A percentile compares a stretch with the other conserved stretches of the same genome.
phyloP scores from a whole-genome alignment of 2,329 filamentous ascomycete species.

The Alternaria viburni region DNA sequence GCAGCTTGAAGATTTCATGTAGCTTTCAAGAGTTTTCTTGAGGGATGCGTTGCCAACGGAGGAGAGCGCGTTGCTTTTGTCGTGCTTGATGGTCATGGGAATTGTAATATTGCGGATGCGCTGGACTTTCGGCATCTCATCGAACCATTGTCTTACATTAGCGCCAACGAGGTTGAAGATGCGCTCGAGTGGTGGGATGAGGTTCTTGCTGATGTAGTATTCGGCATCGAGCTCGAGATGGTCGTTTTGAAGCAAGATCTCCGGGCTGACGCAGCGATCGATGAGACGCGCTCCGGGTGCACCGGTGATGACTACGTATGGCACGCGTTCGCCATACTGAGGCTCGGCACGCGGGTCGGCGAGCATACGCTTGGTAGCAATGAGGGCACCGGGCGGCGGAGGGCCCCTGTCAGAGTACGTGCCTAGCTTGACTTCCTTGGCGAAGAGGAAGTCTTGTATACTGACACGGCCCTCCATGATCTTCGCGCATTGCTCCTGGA shows the following conservation, averaged over 20 bases:
- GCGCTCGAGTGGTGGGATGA: constrained; percentile 92
- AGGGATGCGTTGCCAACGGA: constrained; percentile 40
- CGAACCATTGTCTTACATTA: constrained; percentile 89
- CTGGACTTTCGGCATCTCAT: constrained; percentile 93
- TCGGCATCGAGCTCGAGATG: constrained; percentile 86
- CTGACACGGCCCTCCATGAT: constrained; percentile 89
- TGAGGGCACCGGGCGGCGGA: constrained; percentile 84
- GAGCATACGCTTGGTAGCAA: constrained; percentile 85
- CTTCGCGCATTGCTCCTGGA: constrained; percentile 87
- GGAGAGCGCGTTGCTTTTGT: constrained; percentile 1
- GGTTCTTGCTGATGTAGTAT: constrained; percentile 95
- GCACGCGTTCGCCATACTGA: constrained; percentile 92
- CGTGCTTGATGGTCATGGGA: constrained; percentile 20
- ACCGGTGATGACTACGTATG: constrained; percentile 91
- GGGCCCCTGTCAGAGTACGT: constrained; percentile 83
- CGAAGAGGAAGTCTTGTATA: constrained; percentile 95
- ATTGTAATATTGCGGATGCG: constrained; percentile 68
- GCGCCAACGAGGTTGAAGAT: constrained; percentile 97
- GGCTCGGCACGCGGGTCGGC: constrained; percentile 85
- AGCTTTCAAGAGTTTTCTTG: constrained; percentile 87
- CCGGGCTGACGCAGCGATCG: constrained; percentile 88
- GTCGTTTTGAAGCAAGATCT: constrained; percentile 77
- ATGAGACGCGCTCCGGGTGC: constrained; percentile 84
- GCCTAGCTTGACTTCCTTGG: constrained; percentile 87
- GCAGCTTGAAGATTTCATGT: constrained; percentile 82